Evolutionary conservation across 139 green algal genomes (phyloP).

Genomic region (Coccomyxa sp.): DNA sequence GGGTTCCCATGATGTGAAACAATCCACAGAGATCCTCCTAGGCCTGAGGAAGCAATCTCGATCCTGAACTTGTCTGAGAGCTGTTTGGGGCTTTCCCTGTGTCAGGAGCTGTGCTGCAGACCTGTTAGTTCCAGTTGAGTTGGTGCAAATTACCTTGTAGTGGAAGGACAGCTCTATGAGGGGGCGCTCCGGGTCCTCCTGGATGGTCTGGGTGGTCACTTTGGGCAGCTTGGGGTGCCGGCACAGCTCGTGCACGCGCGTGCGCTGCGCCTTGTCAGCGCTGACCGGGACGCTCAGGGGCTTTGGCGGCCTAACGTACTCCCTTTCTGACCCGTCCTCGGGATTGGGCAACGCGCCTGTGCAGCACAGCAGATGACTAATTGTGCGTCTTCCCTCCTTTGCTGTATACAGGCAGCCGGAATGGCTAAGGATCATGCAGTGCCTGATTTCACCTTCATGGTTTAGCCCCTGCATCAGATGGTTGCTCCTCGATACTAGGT

Average conservation of each 20-base stretch:
- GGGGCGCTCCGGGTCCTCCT: not conserved
- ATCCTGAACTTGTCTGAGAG: not conserved
- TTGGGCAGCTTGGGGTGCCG: conserved; percentile 19
- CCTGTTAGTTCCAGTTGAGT: conserved; percentile 10
- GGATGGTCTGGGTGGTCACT: conserved; percentile 27
- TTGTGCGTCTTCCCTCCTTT: not conserved
- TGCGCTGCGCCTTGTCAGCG: conserved; percentile 22
- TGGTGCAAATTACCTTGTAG: not conserved
- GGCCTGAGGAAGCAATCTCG: not conserved
- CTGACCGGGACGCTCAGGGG: conserved; percentile 12
- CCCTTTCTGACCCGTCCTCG: not conserved
- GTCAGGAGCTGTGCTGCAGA: not conserved
- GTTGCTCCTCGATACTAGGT: too few relatives aligned
- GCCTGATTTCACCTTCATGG: conserved; percentile 1
- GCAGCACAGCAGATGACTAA: conserved; percentile 3
- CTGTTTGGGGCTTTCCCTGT: not conserved
- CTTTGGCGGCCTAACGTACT: not conserved
- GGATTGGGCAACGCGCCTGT: not conserved
- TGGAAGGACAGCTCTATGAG: not conserved
- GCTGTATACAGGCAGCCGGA: not conserved
- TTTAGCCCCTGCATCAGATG: conserved; percentile 9
- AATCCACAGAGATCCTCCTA: too few relatives aligned
- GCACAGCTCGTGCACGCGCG: conserved; percentile 42
- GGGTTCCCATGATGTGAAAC: too few relatives aligned
- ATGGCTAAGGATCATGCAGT: conserved; percentile 3